Evolutionary conservation across 1,284 basidiomycete genomes (phyloP).

Genomic region (Leccinum ponderosum): DNA sequence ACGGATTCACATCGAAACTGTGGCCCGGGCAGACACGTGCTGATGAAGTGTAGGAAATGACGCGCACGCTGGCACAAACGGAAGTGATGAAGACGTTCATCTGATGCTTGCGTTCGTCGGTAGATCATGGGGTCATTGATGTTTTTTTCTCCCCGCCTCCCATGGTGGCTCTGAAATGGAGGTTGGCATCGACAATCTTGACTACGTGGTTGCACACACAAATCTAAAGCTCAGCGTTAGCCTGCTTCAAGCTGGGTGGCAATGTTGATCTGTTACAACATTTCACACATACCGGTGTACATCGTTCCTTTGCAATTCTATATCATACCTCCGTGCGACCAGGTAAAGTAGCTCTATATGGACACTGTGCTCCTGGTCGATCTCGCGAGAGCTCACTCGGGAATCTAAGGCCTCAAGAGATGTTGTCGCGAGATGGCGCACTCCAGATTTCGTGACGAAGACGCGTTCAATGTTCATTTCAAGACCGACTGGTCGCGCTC

Average conservation of each 20-base stretch:
- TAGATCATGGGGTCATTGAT: slow-evolving; percentile 45
- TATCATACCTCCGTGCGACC: no score
- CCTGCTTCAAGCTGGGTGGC: slow-evolving; percentile 1
- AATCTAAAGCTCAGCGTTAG: no score
- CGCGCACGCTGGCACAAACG: slow-evolving; percentile 38
- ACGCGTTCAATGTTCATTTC: slow-evolving; percentile 49
- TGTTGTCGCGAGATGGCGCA: slow-evolving; percentile 30
- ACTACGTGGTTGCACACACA: slow-evolving; percentile 37
- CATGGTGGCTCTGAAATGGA: slow-evolving; percentile 62
- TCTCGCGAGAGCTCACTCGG: slow-evolving; percentile 40
- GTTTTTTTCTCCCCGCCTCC: slow-evolving; percentile 59
- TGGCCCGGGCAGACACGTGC: slow-evolving; percentile 56
- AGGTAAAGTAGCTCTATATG: no score
- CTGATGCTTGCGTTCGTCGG: slow-evolving; percentile 50
- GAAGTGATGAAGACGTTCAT: slow-evolving; percentile 45
- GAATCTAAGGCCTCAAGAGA: slow-evolving; percentile 26
- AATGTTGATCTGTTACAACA: not conserved
- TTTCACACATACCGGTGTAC: slow-evolving; percentile 23
- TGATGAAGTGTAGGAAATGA: slow-evolving; percentile 57
- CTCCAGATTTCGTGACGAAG: slow-evolving; percentile 46
- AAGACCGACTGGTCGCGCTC: slow-evolving; percentile 38
- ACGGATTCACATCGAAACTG: slow-evolving; percentile 36
- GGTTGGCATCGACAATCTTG: slow-evolving; percentile 41
- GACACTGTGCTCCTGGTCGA: slow-evolving; percentile 45
- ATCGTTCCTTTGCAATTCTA: no score